phyloP scores from a whole-genome alignment of 2,329 filamentous ascomycete species.

The Monosporascus sp. region DNA sequence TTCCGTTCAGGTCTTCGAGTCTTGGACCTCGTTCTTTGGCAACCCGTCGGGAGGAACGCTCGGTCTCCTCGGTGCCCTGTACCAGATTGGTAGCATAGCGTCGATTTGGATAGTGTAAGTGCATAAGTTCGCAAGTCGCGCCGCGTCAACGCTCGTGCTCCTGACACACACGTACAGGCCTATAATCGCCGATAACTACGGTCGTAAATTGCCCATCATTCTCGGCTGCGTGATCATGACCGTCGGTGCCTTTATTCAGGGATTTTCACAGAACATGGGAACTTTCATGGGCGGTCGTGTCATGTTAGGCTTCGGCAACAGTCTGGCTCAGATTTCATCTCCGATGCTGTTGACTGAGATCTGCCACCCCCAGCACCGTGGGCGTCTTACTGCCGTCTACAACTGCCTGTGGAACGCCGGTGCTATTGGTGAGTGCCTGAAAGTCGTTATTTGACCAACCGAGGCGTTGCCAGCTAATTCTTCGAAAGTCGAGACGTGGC shows the following conservation, averaged over 20 bases:
- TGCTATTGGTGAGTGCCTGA: slow-evolving; percentile 18
- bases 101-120: slow-evolving; percentile 52
- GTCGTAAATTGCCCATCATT: slow-evolving; percentile 40
- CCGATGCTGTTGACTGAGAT: slow-evolving; percentile 49
- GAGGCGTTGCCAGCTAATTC: slow-evolving; percentile 5
- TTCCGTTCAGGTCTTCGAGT: slow-evolving; percentile 37
- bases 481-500: slow-evolving; percentile 38
- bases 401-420: slow-evolving; percentile 49
- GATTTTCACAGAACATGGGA: slow-evolving; percentile 38
- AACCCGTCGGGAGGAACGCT: slow-evolving; percentile 37
- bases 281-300: slow-evolving; percentile 53
- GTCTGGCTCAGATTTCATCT: slow-evolving; percentile 45
- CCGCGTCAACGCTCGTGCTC: not conserved
- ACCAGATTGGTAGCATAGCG: slow-evolving; percentile 54
- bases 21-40: slow-evolving; percentile 44
- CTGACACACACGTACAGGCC: slow-evolving; percentile 29
- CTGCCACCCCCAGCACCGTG: slow-evolving; percentile 51
- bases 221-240: slow-evolving; percentile 48
- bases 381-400: slow-evolving; percentile 47
- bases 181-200: slow-evolving; percentile 49
- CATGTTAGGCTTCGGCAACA: slow-evolving; percentile 53
- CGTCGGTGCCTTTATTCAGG: slow-evolving; percentile 52
- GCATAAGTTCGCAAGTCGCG: not conserved
- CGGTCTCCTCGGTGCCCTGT: slow-evolving; percentile 54
- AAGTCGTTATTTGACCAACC: slow-evolving; percentile 2